Evolutionary conservation across 2,329 filamentous ascomycete genomes (phyloP), one percentile per base, ranked within the genome.

Genomic region (Bipolaris zeicola): DNA sequence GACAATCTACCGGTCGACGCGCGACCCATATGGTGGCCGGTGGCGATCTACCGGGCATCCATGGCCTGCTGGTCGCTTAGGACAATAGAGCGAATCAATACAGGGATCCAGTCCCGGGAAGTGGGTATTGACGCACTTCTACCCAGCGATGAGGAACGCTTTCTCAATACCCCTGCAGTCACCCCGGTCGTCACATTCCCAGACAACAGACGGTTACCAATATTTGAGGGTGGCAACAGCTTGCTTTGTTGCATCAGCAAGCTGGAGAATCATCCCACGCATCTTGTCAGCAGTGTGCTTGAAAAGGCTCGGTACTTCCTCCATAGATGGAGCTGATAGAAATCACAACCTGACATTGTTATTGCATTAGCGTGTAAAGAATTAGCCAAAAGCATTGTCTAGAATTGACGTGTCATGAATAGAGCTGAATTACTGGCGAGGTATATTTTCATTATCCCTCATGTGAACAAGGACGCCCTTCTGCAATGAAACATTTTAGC

Each of bases 21-120:
- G 16, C 48, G 53, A 18, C 53, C 53, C 6, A 47, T 36, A 7
- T 56, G 53, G 53, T 56, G 53, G 53, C 53, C 53, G 11, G 20
- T 52, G 18, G 53, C 53, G 7, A 36, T 56, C 5, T 56, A 56
- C 22, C 53, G 53, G 14, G 48, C 53, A 13, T 50, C 48, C 14
- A 31, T 56, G 48, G 50, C 53, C 4, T 56, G 53, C 10, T 56
- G 53, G 48, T 52, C 53, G 6, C 53, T 52, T 16, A 45, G 53
- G 33, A 36, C 36, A 10, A 24, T 41, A 24, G 53, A 56, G 7
- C 42, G 16, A 6, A 16, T n/a, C 10, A 31, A 14, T 26, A n/a
- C 42, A 3, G 22, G 48, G 4, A 31, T 13, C 7, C 45, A 43
- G 10, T 11, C 36, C 10, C 26, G 38, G n/a, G 48, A 52, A 18